Evolutionary conservation across 768 basidiomycete species (phyloP).

Genomic region (Cyclocybe cylindracea): DNA sequence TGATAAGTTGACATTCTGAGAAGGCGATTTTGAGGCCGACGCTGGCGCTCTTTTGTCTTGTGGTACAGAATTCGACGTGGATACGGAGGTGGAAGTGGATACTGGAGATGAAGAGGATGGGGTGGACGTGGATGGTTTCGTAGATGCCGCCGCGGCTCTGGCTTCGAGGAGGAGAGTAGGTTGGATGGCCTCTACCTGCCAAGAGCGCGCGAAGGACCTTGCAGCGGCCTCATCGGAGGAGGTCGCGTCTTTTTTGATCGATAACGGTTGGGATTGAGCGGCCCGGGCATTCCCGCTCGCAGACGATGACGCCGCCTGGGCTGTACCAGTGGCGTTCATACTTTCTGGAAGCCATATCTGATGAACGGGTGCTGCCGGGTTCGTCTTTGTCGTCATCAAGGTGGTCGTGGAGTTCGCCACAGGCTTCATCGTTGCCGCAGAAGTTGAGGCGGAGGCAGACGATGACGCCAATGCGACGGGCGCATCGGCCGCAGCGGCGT

Average conservation of each 20-base stretch:
- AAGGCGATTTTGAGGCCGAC: constrained; percentile 11
- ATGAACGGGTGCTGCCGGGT: too few relatives aligned
- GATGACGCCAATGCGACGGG: neutral
- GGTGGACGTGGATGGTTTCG: constrained; percentile 1
- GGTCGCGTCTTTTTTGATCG: constrained; percentile 9
- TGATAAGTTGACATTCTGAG: constrained; percentile 15
- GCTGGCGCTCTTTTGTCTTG: constrained; percentile 13
- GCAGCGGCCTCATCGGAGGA: constrained; percentile 14
- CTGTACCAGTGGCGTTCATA: neutral
- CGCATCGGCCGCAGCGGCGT: constrained; percentile 4
- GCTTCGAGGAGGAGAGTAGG: constrained; percentile 15
- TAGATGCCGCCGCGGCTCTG: neutral
- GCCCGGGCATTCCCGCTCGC: constrained; percentile 3
- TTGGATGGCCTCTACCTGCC: constrained; percentile 19
- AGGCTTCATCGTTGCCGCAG: too few relatives aligned
- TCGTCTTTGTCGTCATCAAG: too few relatives aligned
- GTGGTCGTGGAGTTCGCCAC: too few relatives aligned
- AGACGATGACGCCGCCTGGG: constrained; percentile 2
- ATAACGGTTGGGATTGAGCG: constrained; percentile 7
- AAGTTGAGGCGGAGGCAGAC: too few relatives aligned
- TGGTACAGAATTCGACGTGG: constrained; percentile 5
- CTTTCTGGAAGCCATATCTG: too few relatives aligned
- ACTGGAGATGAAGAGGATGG: constrained; percentile 4
- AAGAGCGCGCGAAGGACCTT: constrained; percentile 15
- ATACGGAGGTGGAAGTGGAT: constrained; percentile 6